phyloP scores from a whole-genome alignment of 495 filamentous ascomycete species.

The Chaetomium cochliodes region DNA sequence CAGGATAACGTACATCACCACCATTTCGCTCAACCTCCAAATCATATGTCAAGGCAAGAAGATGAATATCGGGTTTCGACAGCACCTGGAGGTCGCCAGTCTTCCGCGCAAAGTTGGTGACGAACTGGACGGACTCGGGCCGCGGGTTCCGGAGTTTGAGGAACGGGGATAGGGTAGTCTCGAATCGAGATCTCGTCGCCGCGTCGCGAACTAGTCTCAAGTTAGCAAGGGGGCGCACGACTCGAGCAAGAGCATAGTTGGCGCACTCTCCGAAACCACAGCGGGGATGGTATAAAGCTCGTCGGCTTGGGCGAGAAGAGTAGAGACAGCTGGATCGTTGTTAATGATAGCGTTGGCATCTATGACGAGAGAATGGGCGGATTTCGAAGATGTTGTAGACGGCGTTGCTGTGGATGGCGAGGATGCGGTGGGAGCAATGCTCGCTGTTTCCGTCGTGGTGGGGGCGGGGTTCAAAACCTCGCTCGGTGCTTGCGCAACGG shows the following conservation, averaged over 20 bases:
- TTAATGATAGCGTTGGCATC: conserved; percentile 91
- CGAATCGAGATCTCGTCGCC: conserved; percentile 72
- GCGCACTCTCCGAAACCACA: conserved; percentile 79
- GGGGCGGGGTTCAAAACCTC: conserved; percentile 17
- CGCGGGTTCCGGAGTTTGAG: conserved; percentile 70
- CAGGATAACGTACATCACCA: conserved; percentile 47
- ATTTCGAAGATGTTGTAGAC: conserved; percentile 47
- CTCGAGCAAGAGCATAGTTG: neutral
- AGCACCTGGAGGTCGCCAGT: conserved; percentile 88
- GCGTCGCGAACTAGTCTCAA: conserved; percentile 55
- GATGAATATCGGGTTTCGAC: conserved; percentile 80
- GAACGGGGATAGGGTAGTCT: conserved; percentile 82
- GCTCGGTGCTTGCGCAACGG: conserved; percentile 4
- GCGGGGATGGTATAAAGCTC: conserved; percentile 81
- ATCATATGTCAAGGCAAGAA: conserved; percentile 89
- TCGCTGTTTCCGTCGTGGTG: neutral
- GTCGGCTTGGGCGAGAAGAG: conserved; percentile 70
- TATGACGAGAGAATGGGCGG: conserved; percentile 79
- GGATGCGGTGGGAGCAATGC: neutral
- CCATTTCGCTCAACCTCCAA: conserved; percentile 80
- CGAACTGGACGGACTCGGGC: conserved; percentile 69
- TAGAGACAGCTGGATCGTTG: conserved; percentile 78
- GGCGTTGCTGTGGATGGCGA: conserved; percentile 6
- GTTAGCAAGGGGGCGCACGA: neutral
- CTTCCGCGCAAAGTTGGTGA: conserved; percentile 82